Conservation (phyloP, 176 grass and related monocot species). For the Lolium rigidum region DNA sequence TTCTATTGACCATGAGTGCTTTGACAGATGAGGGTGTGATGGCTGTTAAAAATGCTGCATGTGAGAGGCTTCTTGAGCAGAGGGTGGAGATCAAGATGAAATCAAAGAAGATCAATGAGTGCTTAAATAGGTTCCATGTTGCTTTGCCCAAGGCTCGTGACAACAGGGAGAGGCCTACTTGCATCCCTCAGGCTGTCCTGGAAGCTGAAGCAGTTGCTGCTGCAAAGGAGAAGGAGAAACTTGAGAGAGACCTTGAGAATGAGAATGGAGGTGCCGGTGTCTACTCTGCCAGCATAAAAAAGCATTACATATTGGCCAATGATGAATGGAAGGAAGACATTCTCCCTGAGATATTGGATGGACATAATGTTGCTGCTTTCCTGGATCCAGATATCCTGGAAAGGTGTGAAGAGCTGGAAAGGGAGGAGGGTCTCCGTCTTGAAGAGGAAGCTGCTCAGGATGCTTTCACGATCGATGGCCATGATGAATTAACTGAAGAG, state of each 20-base stretch:
- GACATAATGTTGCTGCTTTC: slow-evolving; percentile 80
- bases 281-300: slow-evolving; percentile 79
- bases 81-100: slow-evolving; percentile 70
- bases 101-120: slow-evolving; percentile 70
- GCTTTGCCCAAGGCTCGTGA: slow-evolving; percentile 83
- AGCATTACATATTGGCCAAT: slow-evolving; percentile 68
- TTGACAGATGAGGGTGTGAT: slow-evolving; percentile 83
- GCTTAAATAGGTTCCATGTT: slow-evolving; percentile 79
- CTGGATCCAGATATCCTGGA: slow-evolving; percentile 76
- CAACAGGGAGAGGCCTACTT: slow-evolving; percentile 62
- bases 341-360: slow-evolving; percentile 72
- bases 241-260: slow-evolving; percentile 67
- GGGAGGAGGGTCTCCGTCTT: slow-evolving; percentile 75
- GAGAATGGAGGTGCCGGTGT: slow-evolving; percentile 90
- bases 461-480: slow-evolving; percentile 68
- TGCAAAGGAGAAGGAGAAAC: slow-evolving; percentile 67
- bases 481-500: slow-evolving; percentile 61
- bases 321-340: slow-evolving; percentile 82
- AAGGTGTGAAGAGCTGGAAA: slow-evolving; percentile 75
- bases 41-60: slow-evolving; percentile 69
- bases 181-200: slow-evolving; percentile 53
- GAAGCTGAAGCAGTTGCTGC: slow-evolving; percentile 50
- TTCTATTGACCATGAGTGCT: slow-evolving; percentile 79
- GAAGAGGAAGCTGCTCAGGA: slow-evolving; percentile 58
- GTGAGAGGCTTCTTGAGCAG: slow-evolving; percentile 65